These are phyloP conservation scores for Filosporella fistucella DNA, from an alignment of 495 filamentous ascomycete species.

Conservation along the genomic window DNA sequence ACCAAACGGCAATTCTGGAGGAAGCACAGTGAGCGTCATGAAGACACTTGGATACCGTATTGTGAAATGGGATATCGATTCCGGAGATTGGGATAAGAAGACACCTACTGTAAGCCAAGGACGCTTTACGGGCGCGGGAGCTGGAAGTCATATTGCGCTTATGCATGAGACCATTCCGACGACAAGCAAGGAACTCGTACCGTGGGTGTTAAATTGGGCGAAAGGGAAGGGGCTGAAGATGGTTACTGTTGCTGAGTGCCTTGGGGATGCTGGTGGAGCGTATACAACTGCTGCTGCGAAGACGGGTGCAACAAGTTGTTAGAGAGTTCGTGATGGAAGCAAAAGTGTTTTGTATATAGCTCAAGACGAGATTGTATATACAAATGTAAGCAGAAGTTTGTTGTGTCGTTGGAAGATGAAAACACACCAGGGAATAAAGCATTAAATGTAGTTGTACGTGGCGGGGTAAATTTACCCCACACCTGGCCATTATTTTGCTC, in stretches of 20 bases:
- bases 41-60: slow-evolving; percentile 68
- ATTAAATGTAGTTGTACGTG: too few relatives aligned
- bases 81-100: slow-evolving; percentile 68
- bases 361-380: too few relatives aligned
- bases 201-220: slow-evolving; percentile 61
- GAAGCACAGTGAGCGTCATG: slow-evolving; percentile 36
- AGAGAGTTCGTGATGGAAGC: too few relatives aligned
- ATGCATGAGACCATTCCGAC: slow-evolving; percentile 74
- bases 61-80: slow-evolving; percentile 55
- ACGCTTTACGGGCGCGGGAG: slow-evolving; percentile 54
- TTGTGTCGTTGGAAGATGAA: too few relatives aligned
- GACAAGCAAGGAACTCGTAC: slow-evolving; percentile 66
- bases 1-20: slow-evolving; percentile 68
- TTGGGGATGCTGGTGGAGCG: too few relatives aligned
- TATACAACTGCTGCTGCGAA: too few relatives aligned
- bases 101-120: slow-evolving; percentile 55
- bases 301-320: too few relatives aligned
- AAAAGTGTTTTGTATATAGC: too few relatives aligned
- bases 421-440: too few relatives aligned
- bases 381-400: too few relatives aligned
- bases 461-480: too few relatives aligned
- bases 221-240: slow-evolving; percentile 50
- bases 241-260: slow-evolving; percentile 69
- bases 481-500: too few relatives aligned
- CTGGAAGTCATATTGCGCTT: slow-evolving; percentile 46